Conservation (phyloP, 192 early-diverging fungal genomes). For the Entrophospora sp. region DNA sequence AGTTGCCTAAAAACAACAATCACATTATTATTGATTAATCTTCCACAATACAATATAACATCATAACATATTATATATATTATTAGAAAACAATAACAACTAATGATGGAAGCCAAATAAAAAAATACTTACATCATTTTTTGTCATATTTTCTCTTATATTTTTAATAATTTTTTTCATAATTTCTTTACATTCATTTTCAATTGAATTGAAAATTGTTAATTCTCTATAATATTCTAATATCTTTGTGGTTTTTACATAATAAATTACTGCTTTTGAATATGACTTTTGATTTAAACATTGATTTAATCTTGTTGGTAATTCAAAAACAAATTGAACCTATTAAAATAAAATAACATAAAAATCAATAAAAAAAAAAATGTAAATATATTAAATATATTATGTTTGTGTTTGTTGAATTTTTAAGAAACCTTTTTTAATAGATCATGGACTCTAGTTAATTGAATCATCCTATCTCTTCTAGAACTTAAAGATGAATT, state of each 20-base stretch:
- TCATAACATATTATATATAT: too few relatives aligned
- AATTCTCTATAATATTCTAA: slow-evolving; percentile 71
- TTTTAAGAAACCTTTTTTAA: slow-evolving; percentile 49
- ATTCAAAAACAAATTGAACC: slow-evolving; percentile 82
- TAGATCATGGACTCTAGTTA: slow-evolving; percentile 61
- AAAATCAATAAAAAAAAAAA: background rate
- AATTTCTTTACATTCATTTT: slow-evolving; percentile 68
- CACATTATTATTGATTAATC: too few relatives aligned
- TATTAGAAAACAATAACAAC: too few relatives aligned
- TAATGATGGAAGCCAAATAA: too few relatives aligned
- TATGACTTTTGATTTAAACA: slow-evolving; percentile 50
- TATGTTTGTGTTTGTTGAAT: too few relatives aligned
- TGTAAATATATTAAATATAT: background rate
- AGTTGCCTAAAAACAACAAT: slow-evolving; percentile 27
- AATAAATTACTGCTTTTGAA: slow-evolving; percentile 68
- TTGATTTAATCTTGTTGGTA: slow-evolving; percentile 65
- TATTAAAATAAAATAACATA: slow-evolving; percentile 19
- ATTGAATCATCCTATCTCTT: slow-evolving; percentile 63
- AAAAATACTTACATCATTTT: slow-evolving; percentile 22
- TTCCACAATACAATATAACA: too few relatives aligned
- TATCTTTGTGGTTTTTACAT: slow-evolving; percentile 59
- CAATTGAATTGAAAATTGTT: slow-evolving; percentile 69
- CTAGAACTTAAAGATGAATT: slow-evolving; percentile 53
- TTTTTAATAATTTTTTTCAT: slow-evolving; percentile 61
- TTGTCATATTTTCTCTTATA: slow-evolving; percentile 46